phyloP scores from a whole-genome alignment of 2,329 filamentous ascomycete species.

The Sporothrix protearum region DNA sequence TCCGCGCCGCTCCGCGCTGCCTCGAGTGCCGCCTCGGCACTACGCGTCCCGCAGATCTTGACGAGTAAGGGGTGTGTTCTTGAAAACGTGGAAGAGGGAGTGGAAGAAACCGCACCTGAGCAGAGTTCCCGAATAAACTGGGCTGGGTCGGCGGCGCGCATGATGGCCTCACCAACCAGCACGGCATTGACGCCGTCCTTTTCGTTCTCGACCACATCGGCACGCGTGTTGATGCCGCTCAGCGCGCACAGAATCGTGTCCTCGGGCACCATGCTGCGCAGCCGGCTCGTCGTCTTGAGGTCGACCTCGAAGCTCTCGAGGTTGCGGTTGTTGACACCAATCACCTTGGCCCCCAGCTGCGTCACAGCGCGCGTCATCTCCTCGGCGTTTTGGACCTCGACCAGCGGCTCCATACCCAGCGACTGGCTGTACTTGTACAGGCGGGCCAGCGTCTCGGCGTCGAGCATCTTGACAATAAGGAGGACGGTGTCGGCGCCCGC shows the following conservation, averaged over 20 bases:
- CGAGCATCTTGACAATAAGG: conserved; percentile 97
- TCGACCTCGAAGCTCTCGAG: conserved; percentile 96
- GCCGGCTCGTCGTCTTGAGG: conserved; percentile 80
- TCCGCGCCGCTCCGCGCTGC: conserved; percentile 87
- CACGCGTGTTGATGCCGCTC: conserved; percentile 84
- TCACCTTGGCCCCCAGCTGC: conserved; percentile 79
- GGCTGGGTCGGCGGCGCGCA: conserved; percentile 80
- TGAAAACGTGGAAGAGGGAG: conserved; percentile 29
- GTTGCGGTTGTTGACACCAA: conserved; percentile 97
- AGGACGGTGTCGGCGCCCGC: conserved; percentile 82
- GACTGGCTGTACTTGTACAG: conserved; percentile 86
- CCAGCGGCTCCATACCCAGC: conserved; percentile 93
- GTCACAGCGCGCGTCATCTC: conserved; percentile 88
- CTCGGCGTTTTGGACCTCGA: conserved; percentile 91
- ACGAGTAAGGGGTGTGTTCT: conserved; percentile 58
- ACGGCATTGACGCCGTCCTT: conserved; percentile 88
- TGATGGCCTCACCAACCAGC: conserved; percentile 90
- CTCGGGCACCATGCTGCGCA: conserved; percentile 81
- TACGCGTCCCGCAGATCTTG: conserved; percentile 93
- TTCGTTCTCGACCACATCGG: conserved; percentile 84
- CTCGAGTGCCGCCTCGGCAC: conserved; percentile 70
- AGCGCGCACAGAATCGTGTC: conserved; percentile 88
- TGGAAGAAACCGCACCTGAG: conserved; percentile 45
- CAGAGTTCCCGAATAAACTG: conserved; percentile 82
- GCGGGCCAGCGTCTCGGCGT: conserved; percentile 65